A percentile compares a stretch with the other conserved stretches of the same genome.
phyloP scores from a whole-genome alignment of 2,329 filamentous ascomycete genomes.

The Exophiala alcalophila region DNA sequence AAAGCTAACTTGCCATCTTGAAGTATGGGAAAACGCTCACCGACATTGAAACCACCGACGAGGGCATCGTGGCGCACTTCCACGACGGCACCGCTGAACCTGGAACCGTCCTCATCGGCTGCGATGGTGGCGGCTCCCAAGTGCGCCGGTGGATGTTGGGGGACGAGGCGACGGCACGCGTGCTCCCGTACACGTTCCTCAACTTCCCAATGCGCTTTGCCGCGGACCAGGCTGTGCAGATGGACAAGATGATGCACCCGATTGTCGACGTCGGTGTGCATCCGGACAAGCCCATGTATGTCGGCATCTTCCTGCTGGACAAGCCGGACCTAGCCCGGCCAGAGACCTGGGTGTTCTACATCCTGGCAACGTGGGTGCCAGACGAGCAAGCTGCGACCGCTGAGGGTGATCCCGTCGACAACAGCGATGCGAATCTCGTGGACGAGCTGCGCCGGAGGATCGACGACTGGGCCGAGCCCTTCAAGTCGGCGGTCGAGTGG shows the following conservation, averaged over 20 bases:
- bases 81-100: constrained; percentile 26
- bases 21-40: constrained; percentile 24
- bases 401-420: constrained; percentile 5
- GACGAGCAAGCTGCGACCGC: too few species aligned
- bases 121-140: constrained; percentile 28
- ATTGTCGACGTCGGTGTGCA: constrained; percentile 28
- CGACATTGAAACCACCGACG: constrained; percentile 16
- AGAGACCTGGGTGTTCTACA: constrained; percentile 28
- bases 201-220: constrained; percentile 25
- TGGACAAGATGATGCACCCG: constrained; percentile 29
- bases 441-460: constrained; percentile 26
- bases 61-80: constrained; percentile 24
- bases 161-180: constrained; percentile 15
- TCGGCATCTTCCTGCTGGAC: constrained; percentile 26
- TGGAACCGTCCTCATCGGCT: constrained; percentile 28
- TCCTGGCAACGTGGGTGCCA: constrained; percentile 27
- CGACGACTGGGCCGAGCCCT: constrained; percentile 25
- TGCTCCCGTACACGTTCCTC: constrained; percentile 21
- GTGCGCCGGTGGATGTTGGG: constrained; percentile 24
- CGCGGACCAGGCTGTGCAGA: constrained; percentile 25
- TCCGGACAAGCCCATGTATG: constrained; percentile 27
- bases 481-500: constrained; percentile 23
- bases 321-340: constrained; percentile 26
- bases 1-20: neutral
- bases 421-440: constrained; percentile 24